Base-by-base conservation (phyloP, 805 yeast species). In the Dipodascus geniculatus region DNA sequence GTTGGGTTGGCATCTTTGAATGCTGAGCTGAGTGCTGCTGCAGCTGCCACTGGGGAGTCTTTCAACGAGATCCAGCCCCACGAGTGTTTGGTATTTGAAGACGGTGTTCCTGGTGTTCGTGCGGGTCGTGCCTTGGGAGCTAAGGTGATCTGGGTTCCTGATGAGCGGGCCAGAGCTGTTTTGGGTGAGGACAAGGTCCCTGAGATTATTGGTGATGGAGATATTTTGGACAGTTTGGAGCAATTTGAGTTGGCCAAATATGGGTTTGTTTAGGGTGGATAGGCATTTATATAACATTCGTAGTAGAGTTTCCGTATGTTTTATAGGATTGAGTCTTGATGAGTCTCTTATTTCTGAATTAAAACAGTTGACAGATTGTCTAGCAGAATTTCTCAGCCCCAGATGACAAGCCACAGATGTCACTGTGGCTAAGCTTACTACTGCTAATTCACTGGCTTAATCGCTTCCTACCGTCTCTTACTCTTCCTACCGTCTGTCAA, bases 81-180 rank as follows among this genome's bases (percentile, higher is more conserved):
- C 31, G 96, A 93, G 62, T 86, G 95, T 62, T 67, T 93, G 31
- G 85, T 93, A 1, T 93, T 93, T 68, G 99, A 93, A 72, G 99
- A 93, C 69, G 98, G 96, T 2, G 73, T 89, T 48, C 90, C 96
- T 0, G 99, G 99, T 2, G 91, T 91, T 22, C 64, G 72, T 17
- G 83, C 96, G 2, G 99, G 96, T 14, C 77, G 76, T 54, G 82
- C 85, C 17, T 88, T 96, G 35, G 90, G 89, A 9, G 85, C 87
- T 14, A 76, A 75, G 53, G 96, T 91, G n/a, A 77, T 91, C 50
- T 93, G 98, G 99, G 85, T 90, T 14, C 98, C 99, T 8, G 91
- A 91, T 67, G 75, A 76, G 23, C 79, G 85, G 55, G 95, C 95
- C 0, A 63, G 78, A 33, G 71, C 73, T 19, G 76, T 78, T 4